Percentiles rank a stretch among this genome's conserved stretches.
Evolutionary conservation across 225 moss, liverwort and hornwort genomes (phyloP).

Genomic region (Sphagnum tenellum): DNA sequence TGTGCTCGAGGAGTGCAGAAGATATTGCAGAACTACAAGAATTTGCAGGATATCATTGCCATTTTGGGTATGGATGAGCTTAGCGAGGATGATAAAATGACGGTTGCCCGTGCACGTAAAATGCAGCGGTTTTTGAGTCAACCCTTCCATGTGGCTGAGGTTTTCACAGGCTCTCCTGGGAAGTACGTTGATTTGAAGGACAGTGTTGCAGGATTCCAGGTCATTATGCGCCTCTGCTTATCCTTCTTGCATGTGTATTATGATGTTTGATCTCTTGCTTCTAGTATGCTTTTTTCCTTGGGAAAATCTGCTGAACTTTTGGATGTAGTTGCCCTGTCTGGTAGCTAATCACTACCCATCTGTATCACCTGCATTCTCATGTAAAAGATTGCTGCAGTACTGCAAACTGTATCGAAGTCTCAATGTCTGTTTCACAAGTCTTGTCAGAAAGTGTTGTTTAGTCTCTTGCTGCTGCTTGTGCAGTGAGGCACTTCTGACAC

Average conservation of each 20-base stretch:
- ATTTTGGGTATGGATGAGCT: constrained; percentile 98
- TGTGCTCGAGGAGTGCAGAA: constrained; percentile 85
- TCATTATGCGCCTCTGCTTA: constrained; percentile 5
- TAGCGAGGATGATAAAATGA: constrained; percentile 88
- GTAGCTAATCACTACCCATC: too few relatives aligned
- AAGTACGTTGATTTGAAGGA: constrained; percentile 97
- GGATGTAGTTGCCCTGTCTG: too few relatives aligned
- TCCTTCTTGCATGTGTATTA: not conserved
- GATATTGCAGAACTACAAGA: constrained; percentile 97
- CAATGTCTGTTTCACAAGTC: too few relatives aligned
- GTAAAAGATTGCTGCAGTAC: too few relatives aligned
- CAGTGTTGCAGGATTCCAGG: constrained; percentile 85
- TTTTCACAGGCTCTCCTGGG: constrained; percentile 91
- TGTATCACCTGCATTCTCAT: too few relatives aligned
- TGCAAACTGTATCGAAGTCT: too few relatives aligned
- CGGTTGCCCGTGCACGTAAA: constrained; percentile 88
- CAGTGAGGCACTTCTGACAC: too few relatives aligned
- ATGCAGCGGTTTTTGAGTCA: constrained; percentile 92
- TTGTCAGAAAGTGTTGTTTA: too few relatives aligned
- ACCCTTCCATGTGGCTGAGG: constrained; percentile 96
- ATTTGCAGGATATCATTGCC: constrained; percentile 94
- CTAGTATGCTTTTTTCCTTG: too few relatives aligned
- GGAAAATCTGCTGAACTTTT: too few relatives aligned
- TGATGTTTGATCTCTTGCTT: not conserved
- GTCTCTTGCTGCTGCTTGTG: too few relatives aligned